Percentiles rank a stretch among this genome's conserved stretches.
Evolutionary conservation across 139 green algal genomes (phyloP).

Genomic region (Protoeuglena noctilucae): DNA sequence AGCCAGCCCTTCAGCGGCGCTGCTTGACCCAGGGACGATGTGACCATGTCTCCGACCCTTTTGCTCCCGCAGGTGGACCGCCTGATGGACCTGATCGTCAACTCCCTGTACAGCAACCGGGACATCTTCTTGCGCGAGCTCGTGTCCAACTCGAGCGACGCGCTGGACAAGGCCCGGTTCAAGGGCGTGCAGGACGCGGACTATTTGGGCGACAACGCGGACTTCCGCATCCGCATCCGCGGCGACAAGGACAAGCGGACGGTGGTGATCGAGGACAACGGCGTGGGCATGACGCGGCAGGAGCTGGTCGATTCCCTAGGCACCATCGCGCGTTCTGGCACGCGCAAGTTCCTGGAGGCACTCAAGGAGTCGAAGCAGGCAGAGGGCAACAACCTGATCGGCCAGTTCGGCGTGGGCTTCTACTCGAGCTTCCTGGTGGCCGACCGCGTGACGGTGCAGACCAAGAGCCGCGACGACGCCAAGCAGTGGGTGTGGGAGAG

Average conservation of each 20-base stretch:
- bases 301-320: constrained; percentile 83
- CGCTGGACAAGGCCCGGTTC: constrained; percentile 91
- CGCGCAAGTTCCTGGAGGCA: constrained; percentile 93
- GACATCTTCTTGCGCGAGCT: constrained; percentile 86
- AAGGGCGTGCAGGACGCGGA: constrained; percentile 35
- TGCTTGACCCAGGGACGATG: not conserved
- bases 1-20: not conserved
- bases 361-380: constrained; percentile 49
- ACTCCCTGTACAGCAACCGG: constrained; percentile 90
- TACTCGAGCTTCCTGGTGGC: constrained; percentile 92
- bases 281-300: constrained; percentile 86
- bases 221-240: constrained; percentile 83
- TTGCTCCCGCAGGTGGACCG: constrained; percentile 59
- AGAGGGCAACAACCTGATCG: constrained; percentile 18
- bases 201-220: constrained; percentile 31
- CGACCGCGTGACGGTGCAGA: constrained; percentile 18
- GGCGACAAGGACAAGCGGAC: not conserved
- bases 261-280: constrained; percentile 50
- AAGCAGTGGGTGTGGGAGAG: constrained; percentile 81
- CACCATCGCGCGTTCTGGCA: constrained; percentile 90
- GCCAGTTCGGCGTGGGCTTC: constrained; percentile 96
- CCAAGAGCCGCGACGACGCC: constrained; percentile 22
- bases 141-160: constrained; percentile 83
- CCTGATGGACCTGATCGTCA: constrained; percentile 99
- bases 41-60: not conserved